A percentile compares a stretch with the other conserved stretches of the same genome.
Evolutionary conservation across 345 rosid species (phyloP).

Genomic region (Lepidium sativum): DNA sequence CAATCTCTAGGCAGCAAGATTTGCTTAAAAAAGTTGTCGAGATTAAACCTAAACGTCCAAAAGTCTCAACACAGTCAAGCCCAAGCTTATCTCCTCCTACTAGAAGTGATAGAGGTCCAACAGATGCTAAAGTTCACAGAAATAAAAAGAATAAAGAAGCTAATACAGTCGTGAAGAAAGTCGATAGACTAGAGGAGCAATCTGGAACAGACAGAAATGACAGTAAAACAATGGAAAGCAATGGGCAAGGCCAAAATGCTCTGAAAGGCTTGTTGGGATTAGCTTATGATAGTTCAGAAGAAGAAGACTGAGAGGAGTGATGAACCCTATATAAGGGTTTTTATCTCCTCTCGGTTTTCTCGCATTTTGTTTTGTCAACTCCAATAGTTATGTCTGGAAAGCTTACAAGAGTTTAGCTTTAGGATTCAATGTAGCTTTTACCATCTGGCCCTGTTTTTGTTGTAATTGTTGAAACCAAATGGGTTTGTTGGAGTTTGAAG

Average conservation of each 20-base stretch:
- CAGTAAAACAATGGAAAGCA: conserved; percentile 3
- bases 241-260: conserved; percentile 32
- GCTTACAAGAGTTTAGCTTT: conserved; percentile 15
- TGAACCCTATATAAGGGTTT: not conserved
- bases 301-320: conserved; percentile 33
- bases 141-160: conserved; percentile 28
- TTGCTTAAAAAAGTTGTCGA: conserved; percentile 80
- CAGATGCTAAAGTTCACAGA: conserved; percentile 13
- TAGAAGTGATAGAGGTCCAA: conserved; percentile 26
- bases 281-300: conserved; percentile 87
- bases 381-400: not conserved
- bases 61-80: conserved; percentile 29
- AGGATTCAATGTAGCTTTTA: conserved; percentile 13
- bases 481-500: conserved; percentile 19
- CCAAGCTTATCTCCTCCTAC: conserved; percentile 20
- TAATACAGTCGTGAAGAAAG: not conserved
- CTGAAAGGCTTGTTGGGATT: conserved; percentile 66
- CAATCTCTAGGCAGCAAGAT: conserved; percentile 66
- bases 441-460: conserved; percentile 12
- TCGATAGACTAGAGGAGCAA: conserved; percentile 22
- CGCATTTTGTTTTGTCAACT: conserved; percentile 1
- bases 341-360: not conserved
- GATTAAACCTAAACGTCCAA: conserved; percentile 69
- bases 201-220: conserved; percentile 1
- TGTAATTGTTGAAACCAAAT: conserved; percentile 25